Evolutionary conservation across 2,329 filamentous ascomycete species (phyloP).

Genomic region (Neopestalotiopsis sp.): DNA sequence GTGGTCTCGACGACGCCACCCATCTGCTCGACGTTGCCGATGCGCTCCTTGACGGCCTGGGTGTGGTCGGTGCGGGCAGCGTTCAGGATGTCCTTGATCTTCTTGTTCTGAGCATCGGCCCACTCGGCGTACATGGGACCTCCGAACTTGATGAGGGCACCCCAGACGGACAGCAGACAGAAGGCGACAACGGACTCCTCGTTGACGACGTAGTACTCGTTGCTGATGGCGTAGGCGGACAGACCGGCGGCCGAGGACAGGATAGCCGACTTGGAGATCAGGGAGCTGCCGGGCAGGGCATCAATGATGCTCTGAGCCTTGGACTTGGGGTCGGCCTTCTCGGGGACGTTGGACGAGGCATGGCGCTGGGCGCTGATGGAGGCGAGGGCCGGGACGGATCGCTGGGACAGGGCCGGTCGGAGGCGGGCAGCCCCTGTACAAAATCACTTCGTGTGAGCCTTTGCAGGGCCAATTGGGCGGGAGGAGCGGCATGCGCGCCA

Average conservation of each 20-base stretch:
- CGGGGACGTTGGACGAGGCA: slow-evolving; percentile 73
- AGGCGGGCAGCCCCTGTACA: slow-evolving; percentile 83
- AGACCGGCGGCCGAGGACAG: slow-evolving; percentile 91
- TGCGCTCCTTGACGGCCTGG: slow-evolving; percentile 91
- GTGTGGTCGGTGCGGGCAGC: slow-evolving; percentile 93
- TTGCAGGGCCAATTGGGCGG: slow-evolving; percentile 41
- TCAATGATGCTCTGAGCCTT: slow-evolving; percentile 97
- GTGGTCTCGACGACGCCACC: slow-evolving; percentile 93
- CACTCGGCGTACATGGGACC: slow-evolving; percentile 92
- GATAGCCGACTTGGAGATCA: slow-evolving; percentile 95
- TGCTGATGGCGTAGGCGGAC: slow-evolving; percentile 95
- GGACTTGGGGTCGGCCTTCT: slow-evolving; percentile 84
- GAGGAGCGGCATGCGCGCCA: slow-evolving; percentile 2
- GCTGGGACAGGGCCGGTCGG: slow-evolving; percentile 79
- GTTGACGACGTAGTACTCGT: slow-evolving; percentile 99
- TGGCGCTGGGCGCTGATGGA: slow-evolving; percentile 71
- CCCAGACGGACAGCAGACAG: slow-evolving; percentile 92
- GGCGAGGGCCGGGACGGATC: slow-evolving; percentile 75
- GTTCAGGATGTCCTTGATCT: slow-evolving; percentile 96
- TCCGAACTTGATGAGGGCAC: slow-evolving; percentile 88
- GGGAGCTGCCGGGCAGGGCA: slow-evolving; percentile 86
- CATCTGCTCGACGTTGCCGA: slow-evolving; percentile 94
- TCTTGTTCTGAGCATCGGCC: slow-evolving; percentile 86
- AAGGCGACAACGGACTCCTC: slow-evolving; percentile 96
- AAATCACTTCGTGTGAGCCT: slow-evolving; percentile 25